Conservation (phyloP, 1,139 yeast species). For the Lizanozyma gosingica region DNA sequence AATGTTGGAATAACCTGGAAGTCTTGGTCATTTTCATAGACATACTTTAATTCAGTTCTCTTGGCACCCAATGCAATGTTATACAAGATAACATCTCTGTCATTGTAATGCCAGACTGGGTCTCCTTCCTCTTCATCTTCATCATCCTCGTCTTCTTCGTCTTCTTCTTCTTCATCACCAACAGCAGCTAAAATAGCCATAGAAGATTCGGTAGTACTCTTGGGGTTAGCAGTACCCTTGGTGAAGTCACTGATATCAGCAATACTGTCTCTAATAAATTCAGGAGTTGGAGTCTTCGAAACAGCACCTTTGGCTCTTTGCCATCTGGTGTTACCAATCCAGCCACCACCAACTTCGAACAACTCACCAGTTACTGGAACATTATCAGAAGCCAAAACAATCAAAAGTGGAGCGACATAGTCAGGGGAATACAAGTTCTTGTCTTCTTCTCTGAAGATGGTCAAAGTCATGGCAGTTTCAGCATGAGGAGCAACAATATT, state of each 20-base stretch:
- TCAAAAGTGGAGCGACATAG: conserved; percentile 86
- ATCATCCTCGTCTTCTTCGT: conserved; percentile 39
- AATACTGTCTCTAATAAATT: conserved; percentile 64
- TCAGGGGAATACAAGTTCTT: conserved; percentile 77
- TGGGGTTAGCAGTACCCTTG: conserved; percentile 50
- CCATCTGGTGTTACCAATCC: conserved; percentile 95
- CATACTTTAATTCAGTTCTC: conserved; percentile 67
- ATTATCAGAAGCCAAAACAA: conserved; percentile 66
- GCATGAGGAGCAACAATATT: conserved; percentile 95
- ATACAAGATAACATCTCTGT: conserved; percentile 72
- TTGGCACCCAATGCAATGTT: conserved; percentile 87
- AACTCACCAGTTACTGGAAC: conserved; percentile 46
- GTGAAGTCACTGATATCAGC: conserved; percentile 56
- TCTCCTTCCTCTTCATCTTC: conserved; percentile 44
- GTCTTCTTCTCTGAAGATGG: conserved; percentile 72
- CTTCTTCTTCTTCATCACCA: conserved; percentile 41
- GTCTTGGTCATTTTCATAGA: conserved; percentile 66
- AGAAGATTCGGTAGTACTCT: conserved; percentile 65
- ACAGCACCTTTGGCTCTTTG: conserved; percentile 87
- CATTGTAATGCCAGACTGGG: conserved; percentile 41
- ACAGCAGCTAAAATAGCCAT: conserved; percentile 69
- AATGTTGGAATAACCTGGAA: conserved; percentile 90
- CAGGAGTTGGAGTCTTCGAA: conserved; percentile 52
- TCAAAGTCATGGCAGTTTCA: conserved; percentile 92
- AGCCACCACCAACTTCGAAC: conserved; percentile 66